Evolutionary conservation across 169 alveolate species (phyloP).

Genomic region (Eimeria sp.): DNA sequence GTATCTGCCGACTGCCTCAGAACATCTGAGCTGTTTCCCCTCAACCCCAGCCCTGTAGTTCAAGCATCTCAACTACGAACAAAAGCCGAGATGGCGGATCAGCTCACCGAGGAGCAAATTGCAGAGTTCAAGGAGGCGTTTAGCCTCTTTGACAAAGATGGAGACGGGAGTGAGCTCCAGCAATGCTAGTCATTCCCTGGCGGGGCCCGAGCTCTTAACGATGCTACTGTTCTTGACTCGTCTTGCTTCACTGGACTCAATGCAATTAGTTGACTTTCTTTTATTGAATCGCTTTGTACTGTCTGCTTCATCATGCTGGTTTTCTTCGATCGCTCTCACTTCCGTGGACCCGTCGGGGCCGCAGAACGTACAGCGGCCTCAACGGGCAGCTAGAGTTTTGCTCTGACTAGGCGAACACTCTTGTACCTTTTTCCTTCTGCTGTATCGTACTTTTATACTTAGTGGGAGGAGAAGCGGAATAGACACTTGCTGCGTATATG

Average conservation of each 20-base stretch:
- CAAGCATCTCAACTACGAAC: slow-evolving; percentile 1
- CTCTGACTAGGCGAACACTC: not conserved
- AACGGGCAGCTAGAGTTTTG: slow-evolving; percentile 33
- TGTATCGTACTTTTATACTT: not conserved
- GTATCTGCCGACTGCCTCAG: slow-evolving; percentile 27
- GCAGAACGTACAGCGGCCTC: not conserved
- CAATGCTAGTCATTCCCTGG: slow-evolving; percentile 10
- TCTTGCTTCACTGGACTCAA: slow-evolving; percentile 44
- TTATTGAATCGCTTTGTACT: not conserved
- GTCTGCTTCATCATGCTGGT: not conserved
- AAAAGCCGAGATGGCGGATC: slow-evolving; percentile 96
- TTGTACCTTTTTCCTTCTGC: not conserved
- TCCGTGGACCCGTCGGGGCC: not conserved
- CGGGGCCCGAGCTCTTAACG: slow-evolving; percentile 35
- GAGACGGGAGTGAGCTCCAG: slow-evolving; percentile 97
- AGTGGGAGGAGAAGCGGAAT: not conserved
- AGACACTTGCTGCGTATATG: slow-evolving; percentile 7
- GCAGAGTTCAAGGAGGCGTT: slow-evolving; percentile 99
- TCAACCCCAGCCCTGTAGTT: slow-evolving; percentile 67
- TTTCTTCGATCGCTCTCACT: not conserved
- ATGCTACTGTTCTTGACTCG: slow-evolving; percentile 32
- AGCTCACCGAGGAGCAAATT: slow-evolving; percentile 99
- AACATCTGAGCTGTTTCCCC: slow-evolving; percentile 62
- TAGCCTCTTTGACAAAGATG: slow-evolving; percentile 99
- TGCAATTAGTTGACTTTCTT: not conserved